Percentiles rank a stretch among this genome's conserved stretches.
phyloP scores from a whole-genome alignment of 306 rosid species.

The Dalbergia oliveri region DNA sequence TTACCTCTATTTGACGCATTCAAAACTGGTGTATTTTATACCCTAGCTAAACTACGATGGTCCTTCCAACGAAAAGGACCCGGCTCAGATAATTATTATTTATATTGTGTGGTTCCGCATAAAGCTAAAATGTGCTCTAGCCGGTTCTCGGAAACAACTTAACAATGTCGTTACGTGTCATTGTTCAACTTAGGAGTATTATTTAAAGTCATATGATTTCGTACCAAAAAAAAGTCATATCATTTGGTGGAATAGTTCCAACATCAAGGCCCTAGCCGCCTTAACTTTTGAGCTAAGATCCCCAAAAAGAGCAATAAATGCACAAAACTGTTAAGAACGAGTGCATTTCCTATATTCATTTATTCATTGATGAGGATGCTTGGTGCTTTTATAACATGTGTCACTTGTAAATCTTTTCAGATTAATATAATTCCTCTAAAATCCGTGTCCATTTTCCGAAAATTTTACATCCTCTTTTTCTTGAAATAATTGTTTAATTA shows the following conservation, averaged over 20 bases:
- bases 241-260: conserved; percentile 11
- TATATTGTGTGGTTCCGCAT: conserved; percentile 5
- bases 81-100: conserved; percentile 8
- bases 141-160: conserved; percentile 3
- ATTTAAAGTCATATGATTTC: not conserved
- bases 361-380: not conserved
- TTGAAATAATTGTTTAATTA: too few relatives aligned
- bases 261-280: not conserved
- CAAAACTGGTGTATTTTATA: conserved; percentile 6
- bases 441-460: too few relatives aligned
- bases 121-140: not conserved
- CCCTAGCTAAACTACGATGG: conserved; percentile 8
- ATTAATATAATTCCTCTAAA: too few relatives aligned
- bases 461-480: too few relatives aligned
- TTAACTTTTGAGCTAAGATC: not conserved
- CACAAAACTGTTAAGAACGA: not conserved
- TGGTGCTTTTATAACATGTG: not conserved
- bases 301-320: not conserved
- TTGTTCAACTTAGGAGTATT: not conserved
- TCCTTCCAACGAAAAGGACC: conserved; percentile 34
- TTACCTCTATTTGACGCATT: conserved; percentile 42
- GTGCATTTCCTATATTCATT: not conserved
- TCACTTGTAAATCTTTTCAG: too few relatives aligned
- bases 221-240: not conserved
- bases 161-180: not conserved